These are phyloP conservation scores for Albugo laibachii DNA, from an alignment of 352 stramenopile genomes.

Conservation along the genomic window DNA sequence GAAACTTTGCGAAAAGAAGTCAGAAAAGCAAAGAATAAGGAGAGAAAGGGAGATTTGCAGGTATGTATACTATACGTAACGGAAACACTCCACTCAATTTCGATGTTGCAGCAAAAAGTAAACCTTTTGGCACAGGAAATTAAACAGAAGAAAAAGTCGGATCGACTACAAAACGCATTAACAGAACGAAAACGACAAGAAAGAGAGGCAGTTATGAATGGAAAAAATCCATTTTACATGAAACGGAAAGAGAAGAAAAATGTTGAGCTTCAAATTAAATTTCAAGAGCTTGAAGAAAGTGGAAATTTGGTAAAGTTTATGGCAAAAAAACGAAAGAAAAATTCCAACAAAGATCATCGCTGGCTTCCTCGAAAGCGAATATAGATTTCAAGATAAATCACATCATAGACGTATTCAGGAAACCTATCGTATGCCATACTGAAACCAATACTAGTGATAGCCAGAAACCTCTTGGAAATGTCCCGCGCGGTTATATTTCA, in stretches of 20 bases:
- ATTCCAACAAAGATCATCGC: slow-evolving; percentile 83
- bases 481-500: slow-evolving; percentile 86
- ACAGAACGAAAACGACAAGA: slow-evolving; percentile 76
- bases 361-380: slow-evolving; percentile 79
- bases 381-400: background rate
- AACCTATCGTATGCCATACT: background rate
- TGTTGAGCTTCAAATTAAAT: slow-evolving; percentile 79
- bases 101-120: slow-evolving; percentile 27
- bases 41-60: slow-evolving; percentile 58
- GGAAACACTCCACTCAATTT: background rate
- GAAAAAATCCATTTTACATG: slow-evolving; percentile 83
- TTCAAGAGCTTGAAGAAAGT: slow-evolving; percentile 74
- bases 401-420: background rate
- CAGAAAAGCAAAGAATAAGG: slow-evolving; percentile 37
- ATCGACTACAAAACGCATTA: slow-evolving; percentile 42
- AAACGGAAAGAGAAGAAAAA: slow-evolving; percentile 86
- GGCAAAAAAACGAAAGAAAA: slow-evolving; percentile 87
- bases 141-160: slow-evolving; percentile 47
- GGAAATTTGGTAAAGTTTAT: slow-evolving; percentile 85
- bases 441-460: slow-evolving; percentile 38
- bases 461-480: slow-evolving; percentile 87
- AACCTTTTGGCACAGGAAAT: slow-evolving; percentile 46
- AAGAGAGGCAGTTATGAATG: slow-evolving; percentile 67
- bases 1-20: slow-evolving; percentile 69
- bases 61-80: slow-evolving; percentile 12